Conservation (phyloP, 352 stramenopile genomes). For the Phytophthora chlamydospora region DNA sequence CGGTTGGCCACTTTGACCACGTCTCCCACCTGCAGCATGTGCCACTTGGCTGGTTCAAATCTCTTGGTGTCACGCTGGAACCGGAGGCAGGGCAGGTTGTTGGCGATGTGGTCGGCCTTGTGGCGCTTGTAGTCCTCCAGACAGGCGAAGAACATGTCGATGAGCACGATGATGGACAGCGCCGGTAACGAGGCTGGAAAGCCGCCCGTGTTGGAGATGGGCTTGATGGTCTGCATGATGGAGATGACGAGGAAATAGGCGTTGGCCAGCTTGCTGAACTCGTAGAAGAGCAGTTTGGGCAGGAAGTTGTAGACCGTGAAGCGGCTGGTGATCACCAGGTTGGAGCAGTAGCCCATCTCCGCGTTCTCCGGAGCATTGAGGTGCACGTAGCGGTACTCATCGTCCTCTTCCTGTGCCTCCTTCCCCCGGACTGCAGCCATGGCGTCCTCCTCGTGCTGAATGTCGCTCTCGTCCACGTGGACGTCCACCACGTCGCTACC, state of each 20-base stretch:
- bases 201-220: slow-evolving; percentile 92
- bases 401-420: slow-evolving; percentile 27
- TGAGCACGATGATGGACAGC: slow-evolving; percentile 93
- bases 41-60: slow-evolving; percentile 81
- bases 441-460: slow-evolving; percentile 27
- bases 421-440: neutral
- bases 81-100: slow-evolving; percentile 68
- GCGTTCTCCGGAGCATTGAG: slow-evolving; percentile 75
- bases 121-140: slow-evolving; percentile 93
- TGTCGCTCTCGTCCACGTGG: slow-evolving; percentile 35
- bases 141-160: slow-evolving; percentile 93
- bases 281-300: slow-evolving; percentile 91
- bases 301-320: slow-evolving; percentile 93
- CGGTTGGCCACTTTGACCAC: slow-evolving; percentile 91
- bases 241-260: slow-evolving; percentile 95
- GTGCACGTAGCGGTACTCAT: slow-evolving; percentile 72
- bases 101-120: slow-evolving; percentile 86
- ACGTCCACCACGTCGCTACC: slow-evolving; percentile 39
- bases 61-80: slow-evolving; percentile 40
- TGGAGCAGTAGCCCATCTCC: slow-evolving; percentile 66
- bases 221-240: slow-evolving; percentile 91
- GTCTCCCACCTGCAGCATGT: slow-evolving; percentile 85
- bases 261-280: slow-evolving; percentile 93
- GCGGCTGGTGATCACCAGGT: slow-evolving; percentile 89
- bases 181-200: slow-evolving; percentile 91